Evolutionary conservation across 2,329 filamentous ascomycete genomes (phyloP), one percentile per base, ranked within the genome.

Genomic region (Hirsutella minnesotensis): DNA sequence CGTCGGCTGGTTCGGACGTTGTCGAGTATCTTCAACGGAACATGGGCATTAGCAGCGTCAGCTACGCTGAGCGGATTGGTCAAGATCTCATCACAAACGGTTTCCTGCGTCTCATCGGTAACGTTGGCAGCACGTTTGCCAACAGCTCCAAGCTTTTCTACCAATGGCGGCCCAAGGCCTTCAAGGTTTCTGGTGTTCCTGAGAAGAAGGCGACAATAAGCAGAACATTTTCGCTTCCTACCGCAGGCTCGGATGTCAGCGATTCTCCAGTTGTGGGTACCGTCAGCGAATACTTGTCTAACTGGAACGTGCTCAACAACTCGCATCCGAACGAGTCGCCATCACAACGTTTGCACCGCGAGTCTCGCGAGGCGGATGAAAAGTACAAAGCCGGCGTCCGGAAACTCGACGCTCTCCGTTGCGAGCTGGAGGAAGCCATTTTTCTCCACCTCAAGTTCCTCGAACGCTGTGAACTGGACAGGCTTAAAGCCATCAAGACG

Each of bases 71-170:
- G 71, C 77, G 84, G 38, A 90, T 98, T 51, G 92, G 92, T 10
- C 92, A 98, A 65, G 92, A 98, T 60, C 72, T 98, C 51, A 81
- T 95, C 41, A 69, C 77, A 22, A 79, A 85, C 57, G 90, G 92
- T 31, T 90, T 95, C 58, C 69, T 98, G 56, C 81, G 92, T 41
- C 71, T 98, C 42, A 79, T 98, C 47, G 92, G 92, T 50, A 95
- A 92, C 55, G 89, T 98, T 42, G 92, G 92, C 47, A 96, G 78
- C 65, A 86, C 83, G 1, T 98, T 98, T 59, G 89, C 90, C 53
- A 98, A 98, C 66, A 96, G 89, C 70, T 95, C 89, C 50, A 87
- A 84, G 64, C 84, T 96, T 79, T 90, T 86, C 60, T 98, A 98
- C 62, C 92, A 98, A 62, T 98, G 92, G 92, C 83, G 87, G 43